These are phyloP conservation scores for Phaeotremella skinneri DNA, from an alignment of 768 basidiomycete species.

Conservation along the genomic window DNA sequence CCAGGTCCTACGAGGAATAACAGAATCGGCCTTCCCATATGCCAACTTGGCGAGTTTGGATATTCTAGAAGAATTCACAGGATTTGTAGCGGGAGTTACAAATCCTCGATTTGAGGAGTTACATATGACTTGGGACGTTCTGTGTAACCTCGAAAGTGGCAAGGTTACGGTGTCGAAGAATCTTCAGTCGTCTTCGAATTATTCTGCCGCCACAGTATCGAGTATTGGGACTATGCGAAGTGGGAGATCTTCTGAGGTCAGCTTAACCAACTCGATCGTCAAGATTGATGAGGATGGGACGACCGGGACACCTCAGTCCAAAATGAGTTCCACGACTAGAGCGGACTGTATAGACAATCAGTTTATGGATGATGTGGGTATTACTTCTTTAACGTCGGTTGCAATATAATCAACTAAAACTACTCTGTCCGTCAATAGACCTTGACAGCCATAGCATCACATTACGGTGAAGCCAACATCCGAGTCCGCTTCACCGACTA, in stretches of 20 bases:
- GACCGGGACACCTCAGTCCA: conserved; percentile 23
- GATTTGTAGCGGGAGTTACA: conserved; percentile 93
- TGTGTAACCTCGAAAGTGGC: conserved; percentile 85
- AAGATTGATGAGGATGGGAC: conserved; percentile 26
- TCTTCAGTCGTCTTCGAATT: conserved; percentile 53
- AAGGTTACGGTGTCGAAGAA: conserved; percentile 85
- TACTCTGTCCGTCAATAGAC: conserved; percentile 58
- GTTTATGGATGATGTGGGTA: conserved; percentile 90
- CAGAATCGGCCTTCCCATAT: conserved; percentile 91
- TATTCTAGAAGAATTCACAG: conserved; percentile 79
- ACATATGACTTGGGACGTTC: conserved; percentile 78
- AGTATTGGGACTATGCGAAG: conserved; percentile 17
- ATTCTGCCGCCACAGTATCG: neutral
- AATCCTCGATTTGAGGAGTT: conserved; percentile 93
- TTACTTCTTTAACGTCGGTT: neutral
- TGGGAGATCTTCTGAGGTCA: conserved; percentile 29
- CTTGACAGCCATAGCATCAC: conserved; percentile 77
- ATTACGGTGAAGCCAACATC: conserved; percentile 85
- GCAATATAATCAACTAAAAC: conserved; percentile 1
- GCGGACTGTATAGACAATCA: conserved; percentile 69
- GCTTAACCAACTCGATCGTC: conserved; percentile 55
- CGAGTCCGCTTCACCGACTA: conserved; percentile 89
- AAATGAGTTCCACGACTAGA: conserved; percentile 49
- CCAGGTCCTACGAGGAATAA: conserved; percentile 71
- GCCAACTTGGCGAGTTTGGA: conserved; percentile 78